phyloP scores from a whole-genome alignment of 805 yeast species.

The Suhomyces emberorum region DNA sequence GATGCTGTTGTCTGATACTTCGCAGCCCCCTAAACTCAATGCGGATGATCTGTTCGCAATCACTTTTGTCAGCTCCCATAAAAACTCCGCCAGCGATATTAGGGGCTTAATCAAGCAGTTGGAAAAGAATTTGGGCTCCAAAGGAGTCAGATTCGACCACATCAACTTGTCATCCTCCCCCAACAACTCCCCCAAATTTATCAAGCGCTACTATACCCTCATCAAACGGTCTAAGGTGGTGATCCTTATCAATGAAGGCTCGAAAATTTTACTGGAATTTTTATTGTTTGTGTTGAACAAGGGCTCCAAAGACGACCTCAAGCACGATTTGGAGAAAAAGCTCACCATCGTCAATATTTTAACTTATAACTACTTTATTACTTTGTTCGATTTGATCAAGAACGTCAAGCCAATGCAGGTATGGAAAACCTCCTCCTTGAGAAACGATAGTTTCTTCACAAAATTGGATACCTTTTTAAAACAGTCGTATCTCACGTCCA shows the following conservation, averaged over 20 bases:
- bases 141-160: slow-evolving; percentile 14
- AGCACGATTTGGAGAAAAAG: slow-evolving; percentile 20
- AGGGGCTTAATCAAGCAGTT: neutral
- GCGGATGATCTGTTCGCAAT: too few relatives aligned
- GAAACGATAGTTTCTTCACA: slow-evolving; percentile 19
- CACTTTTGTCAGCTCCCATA: slow-evolving; percentile 19
- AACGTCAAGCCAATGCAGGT: slow-evolving; percentile 33
- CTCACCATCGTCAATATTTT: slow-evolving; percentile 37
- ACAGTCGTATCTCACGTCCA: too few relatives aligned
- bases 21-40: neutral
- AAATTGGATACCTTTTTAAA: too few relatives aligned
- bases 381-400: slow-evolving; percentile 36
- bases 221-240: slow-evolving; percentile 26
- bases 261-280: slow-evolving; percentile 25
- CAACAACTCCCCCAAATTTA: neutral
- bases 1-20: slow-evolving; percentile 13
- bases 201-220: slow-evolving; percentile 12
- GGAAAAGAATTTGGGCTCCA: slow-evolving; percentile 2
- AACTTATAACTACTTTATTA: slow-evolving; percentile 38
- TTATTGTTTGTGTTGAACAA: neutral
- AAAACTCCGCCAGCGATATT: slow-evolving; percentile 11
- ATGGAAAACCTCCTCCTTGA: slow-evolving; percentile 37
- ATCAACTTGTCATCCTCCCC: slow-evolving; percentile 5
- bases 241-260: slow-evolving; percentile 40
- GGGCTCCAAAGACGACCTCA: too few relatives aligned